Base-by-base conservation (phyloP, 2,329 filamentous ascomycete genomes). In the Hypoxylon sp. region DNA sequence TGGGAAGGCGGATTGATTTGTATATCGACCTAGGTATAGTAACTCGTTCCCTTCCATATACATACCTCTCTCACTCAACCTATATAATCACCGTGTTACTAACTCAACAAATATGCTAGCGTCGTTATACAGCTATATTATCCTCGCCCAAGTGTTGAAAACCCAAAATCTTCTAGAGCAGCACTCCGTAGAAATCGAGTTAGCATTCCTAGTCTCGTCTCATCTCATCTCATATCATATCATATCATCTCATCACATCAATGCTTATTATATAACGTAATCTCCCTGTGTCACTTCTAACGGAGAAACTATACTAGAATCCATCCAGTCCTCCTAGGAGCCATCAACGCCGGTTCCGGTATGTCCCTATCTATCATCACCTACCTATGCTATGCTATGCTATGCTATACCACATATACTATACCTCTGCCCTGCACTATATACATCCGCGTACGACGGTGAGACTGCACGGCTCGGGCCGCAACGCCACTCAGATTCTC, bases 291-390 rank as follows among this genome's bases (percentile, higher is more conserved):
- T 35, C 3, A 48, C 26, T 35, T 53, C 50, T 59, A 22, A 33
- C 42, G 19, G 1, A 22, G 47, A 19, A 57, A 53, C 39, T 19
- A 19, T 10, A 39, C 22, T 26, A 93, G 91, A 55, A 87, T 92
- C 73, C 85, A 91, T 70, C 93, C 93, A 13, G 84, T 94, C 57
- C 90, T 94, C 75, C 84, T 95, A 13, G 90, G 88, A 26, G 91
- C 85, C 50, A 87, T 93, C 75, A 92, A 90, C 75, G 81, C 83
- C 37, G 84, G 82, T 19, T 86, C 86, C 48, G 88, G 88, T 89
- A 79, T 63, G 78, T 68, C 13, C 33, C 10, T 19, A 26, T 22
- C 14, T n/a, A 24, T 3, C 13, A 37, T 22, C 19, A 22, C 3
- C 31, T 39, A 8, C 10, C 33, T 39, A 1, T 31, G 17, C 13